Conservation (phyloP, 192 early-diverging fungal species). For the Fimicolochytrium jonesii region DNA sequence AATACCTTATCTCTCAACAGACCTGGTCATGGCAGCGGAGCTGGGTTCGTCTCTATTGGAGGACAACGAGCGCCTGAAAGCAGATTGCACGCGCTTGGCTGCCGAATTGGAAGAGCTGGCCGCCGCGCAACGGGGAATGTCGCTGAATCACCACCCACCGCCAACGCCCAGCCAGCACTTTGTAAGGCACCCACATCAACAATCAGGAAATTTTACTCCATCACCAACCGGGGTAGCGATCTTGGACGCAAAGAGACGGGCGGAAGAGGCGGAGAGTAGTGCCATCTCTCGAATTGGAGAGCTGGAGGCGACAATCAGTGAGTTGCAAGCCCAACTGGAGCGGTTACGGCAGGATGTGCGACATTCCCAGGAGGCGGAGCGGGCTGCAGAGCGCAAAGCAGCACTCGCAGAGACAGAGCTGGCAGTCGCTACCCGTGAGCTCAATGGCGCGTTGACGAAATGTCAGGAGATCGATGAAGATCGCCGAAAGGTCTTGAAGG, state of each 20-base stretch:
- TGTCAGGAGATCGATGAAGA: constrained; percentile 21
- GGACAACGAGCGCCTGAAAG: constrained; percentile 11
- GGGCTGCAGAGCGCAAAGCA: neutral
- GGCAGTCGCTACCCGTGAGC: constrained; percentile 4
- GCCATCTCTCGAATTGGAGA: neutral
- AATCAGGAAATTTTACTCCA: no score
- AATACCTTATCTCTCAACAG: no score
- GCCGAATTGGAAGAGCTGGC: neutral
- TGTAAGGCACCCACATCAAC: no score
- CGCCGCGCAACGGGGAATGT: no score
- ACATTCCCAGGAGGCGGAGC: constrained; percentile 13
- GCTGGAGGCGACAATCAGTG: constrained; percentile 15
- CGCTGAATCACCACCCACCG: no score
- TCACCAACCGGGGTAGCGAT: no score
- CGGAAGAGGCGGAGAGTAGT: neutral
- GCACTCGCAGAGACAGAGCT: constrained; percentile 2
- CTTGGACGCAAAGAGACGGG: constrained; percentile 1
- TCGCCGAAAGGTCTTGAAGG: constrained; percentile 3
- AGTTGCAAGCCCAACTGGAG: constrained; percentile 18
- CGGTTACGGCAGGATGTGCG: constrained; percentile 1
- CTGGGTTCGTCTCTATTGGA: constrained; percentile 7
- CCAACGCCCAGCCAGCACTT: no score
- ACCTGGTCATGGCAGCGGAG: constrained; percentile 22
- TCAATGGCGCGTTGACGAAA: neutral
- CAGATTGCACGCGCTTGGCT: neutral